Evolutionary conservation across 352 stramenopile species (phyloP).

Genomic region (Pythium pyrilobum): DNA sequence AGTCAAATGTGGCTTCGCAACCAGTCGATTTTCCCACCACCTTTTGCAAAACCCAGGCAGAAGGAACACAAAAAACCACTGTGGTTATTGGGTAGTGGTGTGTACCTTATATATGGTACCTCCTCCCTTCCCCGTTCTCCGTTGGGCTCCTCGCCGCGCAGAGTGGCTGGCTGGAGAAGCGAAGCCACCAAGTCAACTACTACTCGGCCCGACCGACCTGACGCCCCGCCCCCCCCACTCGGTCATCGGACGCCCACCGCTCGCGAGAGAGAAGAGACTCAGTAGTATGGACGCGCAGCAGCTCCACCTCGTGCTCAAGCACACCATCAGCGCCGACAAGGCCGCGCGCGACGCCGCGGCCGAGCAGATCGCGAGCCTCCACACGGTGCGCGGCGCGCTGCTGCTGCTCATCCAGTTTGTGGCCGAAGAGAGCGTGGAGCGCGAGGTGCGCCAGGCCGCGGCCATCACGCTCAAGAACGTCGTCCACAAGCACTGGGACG

Average conservation of each 20-base stretch:
- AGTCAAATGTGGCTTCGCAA: slow-evolving; percentile 2
- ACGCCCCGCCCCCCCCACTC: not conserved
- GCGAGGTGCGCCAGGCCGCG: slow-evolving; percentile 89
- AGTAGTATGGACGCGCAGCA: slow-evolving; percentile 79
- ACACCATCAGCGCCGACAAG: slow-evolving; percentile 80
- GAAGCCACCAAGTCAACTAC: slow-evolving; percentile 1
- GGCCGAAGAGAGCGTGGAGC: slow-evolving; percentile 58
- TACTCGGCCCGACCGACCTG: not conserved
- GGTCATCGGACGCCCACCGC: not conserved
- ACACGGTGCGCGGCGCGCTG: slow-evolving; percentile 67
- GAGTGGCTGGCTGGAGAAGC: slow-evolving; percentile 14
- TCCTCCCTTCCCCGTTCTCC: too few relatives aligned
- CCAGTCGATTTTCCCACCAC: slow-evolving; percentile 12
- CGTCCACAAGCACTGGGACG: slow-evolving; percentile 93
- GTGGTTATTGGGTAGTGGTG: not conserved
- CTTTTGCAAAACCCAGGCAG: slow-evolving; percentile 5
- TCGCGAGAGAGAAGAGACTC: not conserved
- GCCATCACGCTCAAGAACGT: slow-evolving; percentile 96
- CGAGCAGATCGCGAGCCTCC: slow-evolving; percentile 66
- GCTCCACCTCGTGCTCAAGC: slow-evolving; percentile 86
- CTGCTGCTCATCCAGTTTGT: slow-evolving; percentile 82
- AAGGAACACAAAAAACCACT: not conserved
- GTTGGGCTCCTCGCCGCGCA: not conserved
- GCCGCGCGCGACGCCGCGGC: slow-evolving; percentile 69
- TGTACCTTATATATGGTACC: slow-evolving; percentile 6